These are phyloP conservation scores for Physcomitrellopsis africana DNA, from an alignment of 225 moss, liverwort and hornwort species.

Conservation along the genomic window DNA sequence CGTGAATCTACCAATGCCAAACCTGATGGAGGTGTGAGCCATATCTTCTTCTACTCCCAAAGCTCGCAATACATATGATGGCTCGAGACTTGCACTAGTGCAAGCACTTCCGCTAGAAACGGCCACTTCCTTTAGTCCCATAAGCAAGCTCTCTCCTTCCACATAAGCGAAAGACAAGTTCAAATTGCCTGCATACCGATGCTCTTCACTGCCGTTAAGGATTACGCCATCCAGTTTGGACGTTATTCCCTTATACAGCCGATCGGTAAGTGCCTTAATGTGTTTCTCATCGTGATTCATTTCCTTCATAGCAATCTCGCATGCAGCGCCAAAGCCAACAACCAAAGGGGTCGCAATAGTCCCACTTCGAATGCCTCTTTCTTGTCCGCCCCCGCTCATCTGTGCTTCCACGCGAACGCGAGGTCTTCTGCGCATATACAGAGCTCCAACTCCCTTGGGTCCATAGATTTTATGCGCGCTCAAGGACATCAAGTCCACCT, in stretches of 20 bases:
- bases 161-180: slow-evolving; percentile 94
- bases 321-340: slow-evolving; percentile 87
- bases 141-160: slow-evolving; percentile 94
- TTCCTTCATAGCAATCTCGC: slow-evolving; percentile 83
- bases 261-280: slow-evolving; percentile 58
- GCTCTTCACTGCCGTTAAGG: slow-evolving; percentile 84
- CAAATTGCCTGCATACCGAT: slow-evolving; percentile 84
- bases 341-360: slow-evolving; percentile 84
- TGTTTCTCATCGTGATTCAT: slow-evolving; percentile 77
- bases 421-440: slow-evolving; percentile 88
- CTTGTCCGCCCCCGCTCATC: slow-evolving; percentile 98
- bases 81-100: slow-evolving; percentile 96
- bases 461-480: slow-evolving; percentile 94
- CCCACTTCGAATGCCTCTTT: slow-evolving; percentile 94
- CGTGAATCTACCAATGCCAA: slow-evolving; percentile 93
- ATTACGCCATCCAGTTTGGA: slow-evolving; percentile 79
- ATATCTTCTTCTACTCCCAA: slow-evolving; percentile 97
- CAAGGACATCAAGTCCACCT: slow-evolving; percentile 96
- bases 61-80: slow-evolving; percentile 93
- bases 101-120: slow-evolving; percentile 98
- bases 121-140: slow-evolving; percentile 98
- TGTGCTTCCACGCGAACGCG: slow-evolving; percentile 90
- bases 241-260: slow-evolving; percentile 63
- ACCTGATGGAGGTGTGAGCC: slow-evolving; percentile 97
- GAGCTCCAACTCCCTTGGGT: slow-evolving; percentile 87